phyloP scores from a whole-genome alignment of 2,329 filamentous ascomycete species.

The Alternaria angustiovoidea region DNA sequence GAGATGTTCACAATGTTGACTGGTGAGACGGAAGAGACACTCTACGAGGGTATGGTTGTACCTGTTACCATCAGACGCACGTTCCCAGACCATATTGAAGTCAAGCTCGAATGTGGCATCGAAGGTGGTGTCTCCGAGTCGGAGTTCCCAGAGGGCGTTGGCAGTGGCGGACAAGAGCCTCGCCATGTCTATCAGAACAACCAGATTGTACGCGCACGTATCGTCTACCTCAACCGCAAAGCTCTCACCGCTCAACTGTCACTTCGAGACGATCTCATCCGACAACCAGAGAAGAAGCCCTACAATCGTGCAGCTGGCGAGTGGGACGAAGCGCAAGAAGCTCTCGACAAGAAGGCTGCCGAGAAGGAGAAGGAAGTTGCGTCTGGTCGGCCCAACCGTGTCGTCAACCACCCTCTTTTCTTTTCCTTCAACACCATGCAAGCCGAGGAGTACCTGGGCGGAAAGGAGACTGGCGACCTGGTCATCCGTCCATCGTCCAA shows the following conservation, averaged over 20 bases:
- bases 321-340: constrained; percentile 87
- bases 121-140: constrained; percentile 86
- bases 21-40: constrained; percentile 84
- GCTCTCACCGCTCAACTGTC: constrained; percentile 84
- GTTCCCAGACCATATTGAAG: constrained; percentile 91
- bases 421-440: constrained; percentile 90
- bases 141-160: constrained; percentile 77
- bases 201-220: constrained; percentile 87
- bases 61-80: constrained; percentile 87
- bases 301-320: constrained; percentile 77
- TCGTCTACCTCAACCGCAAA: constrained; percentile 86
- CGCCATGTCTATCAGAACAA: constrained; percentile 75
- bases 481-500: constrained; percentile 96
- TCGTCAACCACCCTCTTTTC: constrained; percentile 98
- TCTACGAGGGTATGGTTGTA: constrained; percentile 90
- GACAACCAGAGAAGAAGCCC: constrained; percentile 59
- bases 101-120: constrained; percentile 91
- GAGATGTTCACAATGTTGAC: constrained; percentile 97
- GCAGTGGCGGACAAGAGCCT: constrained; percentile 55
- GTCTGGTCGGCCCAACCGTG: constrained; percentile 85
- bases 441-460: constrained; percentile 91
- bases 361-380: constrained; percentile 85
- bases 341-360: constrained; percentile 77
- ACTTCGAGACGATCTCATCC: constrained; percentile 81
- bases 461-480: constrained; percentile 84